Evolutionary conservation across 495 filamentous ascomycete genomes (phyloP).

Genomic region (Xylaria flabelliformis): DNA sequence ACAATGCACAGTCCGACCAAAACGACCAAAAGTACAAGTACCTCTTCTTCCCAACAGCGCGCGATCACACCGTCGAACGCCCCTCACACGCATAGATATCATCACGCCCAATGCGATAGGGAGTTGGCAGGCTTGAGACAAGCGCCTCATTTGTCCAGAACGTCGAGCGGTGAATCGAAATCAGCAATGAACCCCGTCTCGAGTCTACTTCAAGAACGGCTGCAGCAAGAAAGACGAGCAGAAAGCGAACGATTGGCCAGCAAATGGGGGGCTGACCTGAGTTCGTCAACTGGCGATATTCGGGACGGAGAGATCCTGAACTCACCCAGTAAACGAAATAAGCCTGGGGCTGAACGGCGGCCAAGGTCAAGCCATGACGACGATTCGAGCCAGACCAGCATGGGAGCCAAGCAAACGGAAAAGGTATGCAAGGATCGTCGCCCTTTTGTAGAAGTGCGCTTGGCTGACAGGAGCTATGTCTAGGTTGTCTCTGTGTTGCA

Average conservation of each 20-base stretch:
- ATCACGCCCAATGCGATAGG: conserved; percentile 35
- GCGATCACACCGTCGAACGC: conserved; percentile 32
- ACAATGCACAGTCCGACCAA: conserved; percentile 45
- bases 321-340: conserved; percentile 40
- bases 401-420: conserved; percentile 57
- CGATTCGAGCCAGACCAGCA: conserved; percentile 46
- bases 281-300: conserved; percentile 37
- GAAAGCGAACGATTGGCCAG: conserved; percentile 51
- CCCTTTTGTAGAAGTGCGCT: neutral
- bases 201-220: conserved; percentile 56
- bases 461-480: conserved; percentile 22
- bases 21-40: conserved; percentile 46
- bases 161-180: conserved; percentile 38
- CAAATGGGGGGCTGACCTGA: conserved; percentile 42
- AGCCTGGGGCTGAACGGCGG: conserved; percentile 42
- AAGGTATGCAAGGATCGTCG: conserved; percentile 37
- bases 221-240: conserved; percentile 56
- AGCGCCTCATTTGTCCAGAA: conserved; percentile 42
- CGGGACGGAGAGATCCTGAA: conserved; percentile 38
- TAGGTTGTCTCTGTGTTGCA: conserved; percentile 64
- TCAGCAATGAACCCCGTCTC: conserved; percentile 45
- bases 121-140: conserved; percentile 33
- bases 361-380: conserved; percentile 42
- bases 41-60: conserved; percentile 42
- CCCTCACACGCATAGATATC: conserved; percentile 40